Percentiles rank a stretch among this genome's conserved stretches.
phyloP scores from a whole-genome alignment of 192 early-diverging fungal genomes.

The Coemansia sp. region DNA sequence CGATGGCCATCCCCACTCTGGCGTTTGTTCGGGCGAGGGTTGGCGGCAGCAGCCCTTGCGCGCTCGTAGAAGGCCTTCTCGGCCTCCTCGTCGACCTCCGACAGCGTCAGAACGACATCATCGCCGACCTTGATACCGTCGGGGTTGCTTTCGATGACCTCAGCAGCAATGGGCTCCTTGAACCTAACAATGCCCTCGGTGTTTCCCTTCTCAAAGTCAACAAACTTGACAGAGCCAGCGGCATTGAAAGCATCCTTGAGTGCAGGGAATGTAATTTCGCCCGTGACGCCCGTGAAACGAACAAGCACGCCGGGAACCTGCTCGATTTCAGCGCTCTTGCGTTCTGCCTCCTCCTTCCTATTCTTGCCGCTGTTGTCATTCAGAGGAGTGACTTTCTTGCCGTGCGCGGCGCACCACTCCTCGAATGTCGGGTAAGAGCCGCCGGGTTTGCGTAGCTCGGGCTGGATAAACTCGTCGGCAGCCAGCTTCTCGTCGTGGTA shows the following conservation, averaged over 20 bases:
- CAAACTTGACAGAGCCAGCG: conserved; percentile 28
- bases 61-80: conserved; percentile 47
- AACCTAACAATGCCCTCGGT: conserved; percentile 46
- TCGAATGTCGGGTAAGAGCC: conserved; percentile 40
- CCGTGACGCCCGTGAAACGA: conserved; percentile 31
- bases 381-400: conserved; percentile 21
- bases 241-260: conserved; percentile 35
- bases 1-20: conserved; percentile 10
- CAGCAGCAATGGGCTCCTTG: conserved; percentile 26
- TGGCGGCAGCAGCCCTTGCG: conserved; percentile 21
- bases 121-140: conserved; percentile 38
- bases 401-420: conserved; percentile 45
- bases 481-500: conserved; percentile 56
- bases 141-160: conserved; percentile 27
- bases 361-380: conserved; percentile 12
- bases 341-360: conserved; percentile 11
- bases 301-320: conserved; percentile 28
- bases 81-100: conserved; percentile 22
- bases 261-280: conserved; percentile 18
- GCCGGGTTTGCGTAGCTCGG: conserved; percentile 50
- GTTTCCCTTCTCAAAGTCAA: conserved; percentile 28
- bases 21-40: conserved; percentile 9
- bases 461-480: conserved; percentile 44
- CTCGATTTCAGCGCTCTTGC: conserved; percentile 11
- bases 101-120: conserved; percentile 22